Conservation (phyloP, 2,329 filamentous ascomycete genomes). For the Diaporthe sp. region DNA sequence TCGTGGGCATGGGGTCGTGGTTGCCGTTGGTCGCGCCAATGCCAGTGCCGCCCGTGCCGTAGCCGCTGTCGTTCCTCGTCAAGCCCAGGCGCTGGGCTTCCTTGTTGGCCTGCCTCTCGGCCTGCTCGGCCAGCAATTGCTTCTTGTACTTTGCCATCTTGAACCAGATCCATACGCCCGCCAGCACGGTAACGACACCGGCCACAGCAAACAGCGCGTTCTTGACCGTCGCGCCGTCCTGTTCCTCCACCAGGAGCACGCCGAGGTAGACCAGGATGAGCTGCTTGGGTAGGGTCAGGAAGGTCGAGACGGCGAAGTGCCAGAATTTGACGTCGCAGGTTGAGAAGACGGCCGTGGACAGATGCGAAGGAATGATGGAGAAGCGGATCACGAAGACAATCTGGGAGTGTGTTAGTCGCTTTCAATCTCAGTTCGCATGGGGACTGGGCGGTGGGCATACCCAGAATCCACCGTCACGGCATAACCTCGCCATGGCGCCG, state of each 20-base stretch:
- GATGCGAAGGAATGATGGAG: slow-evolving; percentile 55
- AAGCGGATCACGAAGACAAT: slow-evolving; percentile 56
- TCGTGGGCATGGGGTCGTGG: slow-evolving; percentile 13
- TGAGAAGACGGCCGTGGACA: slow-evolving; percentile 58
- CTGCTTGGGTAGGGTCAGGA: slow-evolving; percentile 56
- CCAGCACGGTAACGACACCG: slow-evolving; percentile 50
- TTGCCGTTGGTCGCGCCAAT: background rate
- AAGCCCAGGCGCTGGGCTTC: slow-evolving; percentile 35
- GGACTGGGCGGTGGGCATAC: slow-evolving; percentile 41
- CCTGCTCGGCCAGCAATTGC: slow-evolving; percentile 51
- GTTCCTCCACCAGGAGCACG: slow-evolving; percentile 49
- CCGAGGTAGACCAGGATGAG: slow-evolving; percentile 57
- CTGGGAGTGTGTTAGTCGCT: slow-evolving; percentile 40
- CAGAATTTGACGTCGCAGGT: slow-evolving; percentile 57
- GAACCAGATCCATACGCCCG: slow-evolving; percentile 52
- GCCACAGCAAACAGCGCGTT: slow-evolving; percentile 51
- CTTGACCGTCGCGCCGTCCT: slow-evolving; percentile 47
- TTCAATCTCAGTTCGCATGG: no score
- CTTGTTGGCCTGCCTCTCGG: slow-evolving; percentile 37
- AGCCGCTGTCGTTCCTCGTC: slow-evolving; percentile 37
- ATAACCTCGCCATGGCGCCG: slow-evolving; percentile 54
- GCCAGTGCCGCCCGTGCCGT: background rate
- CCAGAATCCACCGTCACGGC: slow-evolving; percentile 56
- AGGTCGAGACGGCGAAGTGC: slow-evolving; percentile 54
- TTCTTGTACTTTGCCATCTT: slow-evolving; percentile 53